A percentile compares a stretch with the other conserved stretches of the same genome.
Conservation (phyloP, 495 filamentous ascomycete genomes). For the Daldinia loculata region DNA sequence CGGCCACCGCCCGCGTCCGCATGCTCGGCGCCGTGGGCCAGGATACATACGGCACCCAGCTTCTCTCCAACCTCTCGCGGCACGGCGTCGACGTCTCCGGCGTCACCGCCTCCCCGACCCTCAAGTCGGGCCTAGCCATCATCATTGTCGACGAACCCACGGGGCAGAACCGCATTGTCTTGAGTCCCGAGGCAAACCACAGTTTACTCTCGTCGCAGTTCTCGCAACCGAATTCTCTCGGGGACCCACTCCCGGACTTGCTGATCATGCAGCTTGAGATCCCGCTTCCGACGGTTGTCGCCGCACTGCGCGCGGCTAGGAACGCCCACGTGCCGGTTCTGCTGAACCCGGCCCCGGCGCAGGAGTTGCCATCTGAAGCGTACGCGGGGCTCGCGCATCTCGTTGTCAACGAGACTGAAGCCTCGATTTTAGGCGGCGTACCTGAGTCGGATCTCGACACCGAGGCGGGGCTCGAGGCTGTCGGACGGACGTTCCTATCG, state of each 20-base stretch:
- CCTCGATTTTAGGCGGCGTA: conserved; percentile 70
- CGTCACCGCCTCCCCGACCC: conserved; percentile 57
- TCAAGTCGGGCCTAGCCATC: conserved; percentile 80
- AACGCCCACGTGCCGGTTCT: conserved; percentile 65
- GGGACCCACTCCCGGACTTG: conserved; percentile 62
- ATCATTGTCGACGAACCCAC: conserved; percentile 81
- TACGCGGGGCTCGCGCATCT: conserved; percentile 78
- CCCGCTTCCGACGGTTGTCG: conserved; percentile 73
- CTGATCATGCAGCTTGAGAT: conserved; percentile 92
- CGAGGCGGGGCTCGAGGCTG: conserved; percentile 53
- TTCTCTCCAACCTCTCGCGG: conserved; percentile 60
- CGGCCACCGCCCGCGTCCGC: conserved; percentile 65
- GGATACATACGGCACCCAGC: conserved; percentile 66
- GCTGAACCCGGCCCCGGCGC: conserved; percentile 87
- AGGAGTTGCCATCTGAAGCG: conserved; percentile 69
- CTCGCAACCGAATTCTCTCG: conserved; percentile 40
- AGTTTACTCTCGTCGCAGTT: conserved; percentile 38
- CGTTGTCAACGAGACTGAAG: conserved; percentile 92
- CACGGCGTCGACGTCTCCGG: conserved; percentile 70
- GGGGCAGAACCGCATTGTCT: conserved; percentile 88
- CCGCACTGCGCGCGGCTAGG: conserved; percentile 65
- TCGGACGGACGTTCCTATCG: conserved; percentile 66
- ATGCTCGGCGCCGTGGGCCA: conserved; percentile 88
- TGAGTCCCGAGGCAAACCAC: conserved; percentile 83
- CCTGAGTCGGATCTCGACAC: conserved; percentile 58